Evolutionary conservation across 306 rosid species (phyloP), one percentile per base, ranked within the genome.

Genomic region (Psophocarpus tetragonolobus): DNA sequence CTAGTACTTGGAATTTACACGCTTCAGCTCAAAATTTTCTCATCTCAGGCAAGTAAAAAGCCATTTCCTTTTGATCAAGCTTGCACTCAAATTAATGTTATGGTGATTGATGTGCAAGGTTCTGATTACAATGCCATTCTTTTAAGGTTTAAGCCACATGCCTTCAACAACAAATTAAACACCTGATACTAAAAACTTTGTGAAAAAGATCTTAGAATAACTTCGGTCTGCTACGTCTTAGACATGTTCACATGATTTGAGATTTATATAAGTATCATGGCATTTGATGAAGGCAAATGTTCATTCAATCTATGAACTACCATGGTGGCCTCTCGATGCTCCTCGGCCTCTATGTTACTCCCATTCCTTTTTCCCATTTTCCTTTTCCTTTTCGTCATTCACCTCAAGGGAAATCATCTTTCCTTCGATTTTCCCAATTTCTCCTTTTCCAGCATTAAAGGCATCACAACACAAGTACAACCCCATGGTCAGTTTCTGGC

Each of bases 221-320:
- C 84, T 14, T 67, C 32, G 61, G 71, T 42, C 35, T 74, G 35
- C 75, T 21, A 65, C 63, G 73, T 74, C 76, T 32, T 66, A 56
- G 42, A 54, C 84, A 74, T 35, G 32, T 53, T 67, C 84, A 81
- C 84, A 74, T 74, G 80, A 35, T 3, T 47, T 15, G 29, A 69
- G 13, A 42, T 41, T 35, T 36, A 23, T 64, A 24, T 32, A 35
- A 4, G 48, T 36, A 64, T 9, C 8, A 5, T 4, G 29, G 17
- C 71, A 20, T 36, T 64, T 18, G 32, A 70, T 32, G 62, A 32
- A 54, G 14, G 4, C 71, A 69, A 45, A 69, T 57, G 39, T 79
- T 61, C 78, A 35, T 57, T 69, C 82, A 30, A 57, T 10, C 76
- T 54, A 4, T 17, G 42, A 27, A 38, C 33, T 15, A 56, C 44